Conservation (phyloP, 2,329 filamentous ascomycete genomes). For the Pochonia chlamydosporia region DNA sequence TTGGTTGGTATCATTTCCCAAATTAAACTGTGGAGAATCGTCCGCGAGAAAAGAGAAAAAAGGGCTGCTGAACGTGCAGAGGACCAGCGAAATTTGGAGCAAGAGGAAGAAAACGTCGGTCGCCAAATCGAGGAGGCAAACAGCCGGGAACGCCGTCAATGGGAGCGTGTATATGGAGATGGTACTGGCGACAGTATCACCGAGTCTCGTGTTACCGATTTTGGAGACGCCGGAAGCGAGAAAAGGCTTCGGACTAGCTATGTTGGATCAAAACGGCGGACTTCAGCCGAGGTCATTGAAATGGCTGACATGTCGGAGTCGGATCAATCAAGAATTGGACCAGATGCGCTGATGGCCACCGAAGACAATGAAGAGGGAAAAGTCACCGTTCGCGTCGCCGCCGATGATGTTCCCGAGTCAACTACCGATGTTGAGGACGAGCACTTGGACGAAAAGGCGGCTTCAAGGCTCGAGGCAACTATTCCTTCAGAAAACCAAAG, state of each 20-base stretch:
- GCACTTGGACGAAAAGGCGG: constrained; percentile 22
- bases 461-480: constrained; percentile 13
- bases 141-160: constrained; percentile 56
- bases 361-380: constrained; percentile 36
- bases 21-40: constrained; percentile 76
- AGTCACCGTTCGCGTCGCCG: constrained; percentile 48
- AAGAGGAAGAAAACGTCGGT: constrained; percentile 65
- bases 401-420: constrained; percentile 37
- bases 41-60: constrained; percentile 56
- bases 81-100: constrained; percentile 48
- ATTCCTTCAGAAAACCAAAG: constrained; percentile 13
- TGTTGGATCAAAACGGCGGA: constrained; percentile 27
- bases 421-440: constrained; percentile 17
- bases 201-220: constrained; percentile 43
- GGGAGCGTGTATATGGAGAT: constrained; percentile 74
- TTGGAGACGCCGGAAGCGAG: constrained; percentile 43
- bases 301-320: constrained; percentile 42
- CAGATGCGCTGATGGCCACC: constrained; percentile 35
- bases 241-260: constrained; percentile 32
- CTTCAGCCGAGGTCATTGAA: constrained; percentile 46
- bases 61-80: constrained; percentile 44
- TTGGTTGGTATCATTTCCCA: constrained; percentile 77
- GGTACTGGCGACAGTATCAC: constrained; percentile 33
- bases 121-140: constrained; percentile 59
- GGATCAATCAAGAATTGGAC: constrained; percentile 20